Evolutionary conservation across 2,329 filamentous ascomycete species (phyloP).

Genomic region (Botrytis elliptica): DNA sequence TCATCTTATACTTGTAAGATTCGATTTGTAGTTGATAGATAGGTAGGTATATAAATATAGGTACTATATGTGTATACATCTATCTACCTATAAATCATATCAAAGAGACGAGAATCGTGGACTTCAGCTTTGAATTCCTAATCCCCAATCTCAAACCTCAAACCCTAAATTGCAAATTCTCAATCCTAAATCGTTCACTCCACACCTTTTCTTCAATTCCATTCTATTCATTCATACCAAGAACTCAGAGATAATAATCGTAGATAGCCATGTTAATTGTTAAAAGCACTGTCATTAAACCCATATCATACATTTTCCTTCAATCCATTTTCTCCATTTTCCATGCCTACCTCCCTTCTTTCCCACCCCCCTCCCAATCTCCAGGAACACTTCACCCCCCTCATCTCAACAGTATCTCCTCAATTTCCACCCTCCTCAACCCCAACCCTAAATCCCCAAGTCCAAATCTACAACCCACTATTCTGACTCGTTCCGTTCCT

Average conservation of each 20-base stretch:
- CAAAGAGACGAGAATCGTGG: background rate
- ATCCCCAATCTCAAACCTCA: no score
- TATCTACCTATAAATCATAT: background rate
- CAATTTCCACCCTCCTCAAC: no score
- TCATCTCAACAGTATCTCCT: background rate
- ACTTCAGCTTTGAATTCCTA: no score
- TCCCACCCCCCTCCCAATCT: background rate
- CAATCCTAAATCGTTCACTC: background rate
- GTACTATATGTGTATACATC: no score
- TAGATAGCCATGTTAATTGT: background rate
- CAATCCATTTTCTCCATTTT: background rate
- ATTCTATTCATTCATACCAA: background rate
- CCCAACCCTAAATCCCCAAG: background rate
- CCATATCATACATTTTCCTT: background rate
- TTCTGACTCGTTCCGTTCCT: conserved; percentile 37
- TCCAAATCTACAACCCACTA: conserved; percentile 25
- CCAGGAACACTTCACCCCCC: background rate
- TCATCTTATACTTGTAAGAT: no score
- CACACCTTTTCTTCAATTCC: background rate
- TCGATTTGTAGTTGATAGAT: no score
- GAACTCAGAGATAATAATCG: background rate
- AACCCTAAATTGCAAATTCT: background rate
- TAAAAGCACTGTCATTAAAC: conserved; percentile 4
- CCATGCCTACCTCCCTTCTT: background rate
- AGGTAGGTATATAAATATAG: no score